Percentiles rank a stretch among this genome's conserved stretches.
phyloP scores from a whole-genome alignment of 2,329 filamentous ascomycete genomes.

The Exophiala calicioides region DNA sequence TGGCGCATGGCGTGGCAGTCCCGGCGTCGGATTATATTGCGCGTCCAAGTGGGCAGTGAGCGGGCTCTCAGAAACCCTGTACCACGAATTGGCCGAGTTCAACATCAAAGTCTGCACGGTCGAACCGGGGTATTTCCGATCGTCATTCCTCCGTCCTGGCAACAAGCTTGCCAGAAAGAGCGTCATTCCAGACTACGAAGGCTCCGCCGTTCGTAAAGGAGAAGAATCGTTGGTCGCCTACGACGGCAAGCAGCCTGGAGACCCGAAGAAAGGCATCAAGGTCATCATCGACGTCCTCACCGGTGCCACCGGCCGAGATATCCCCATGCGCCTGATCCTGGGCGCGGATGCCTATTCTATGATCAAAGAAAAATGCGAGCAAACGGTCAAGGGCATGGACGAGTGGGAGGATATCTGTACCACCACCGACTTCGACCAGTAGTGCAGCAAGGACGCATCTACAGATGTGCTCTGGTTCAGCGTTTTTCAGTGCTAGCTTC shows the following conservation, averaged over 20 bases:
- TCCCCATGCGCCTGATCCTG: constrained; percentile 58
- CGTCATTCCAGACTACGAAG: constrained; percentile 24
- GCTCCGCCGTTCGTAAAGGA: constrained; percentile 14
- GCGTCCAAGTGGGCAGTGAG: constrained; percentile 41
- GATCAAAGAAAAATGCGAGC: constrained; percentile 48
- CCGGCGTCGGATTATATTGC: constrained; percentile 37
- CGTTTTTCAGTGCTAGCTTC: no score
- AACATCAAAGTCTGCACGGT: constrained; percentile 39
- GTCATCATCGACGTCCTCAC: constrained; percentile 60
- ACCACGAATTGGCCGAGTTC: constrained; percentile 37
- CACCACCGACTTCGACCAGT: constrained; percentile 36
- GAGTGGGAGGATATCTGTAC: constrained; percentile 53
- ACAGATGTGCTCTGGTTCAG: no score
- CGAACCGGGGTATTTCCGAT: constrained; percentile 38
- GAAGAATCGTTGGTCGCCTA: constrained; percentile 13
- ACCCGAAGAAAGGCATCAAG: constrained; percentile 55
- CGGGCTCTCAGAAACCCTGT: constrained; percentile 30
- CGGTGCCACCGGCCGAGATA: constrained; percentile 48
- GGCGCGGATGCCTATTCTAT: constrained; percentile 53
- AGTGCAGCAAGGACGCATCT: no score
- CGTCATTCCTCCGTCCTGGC: constrained; percentile 19
- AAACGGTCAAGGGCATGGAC: constrained; percentile 47
- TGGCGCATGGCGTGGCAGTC: constrained; percentile 33
- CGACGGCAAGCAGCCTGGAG: constrained; percentile 56
- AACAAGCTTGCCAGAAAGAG: constrained; percentile 9